These are phyloP conservation scores for Lepidium sativum DNA, from an alignment of 345 rosid species.

Conservation along the genomic window DNA sequence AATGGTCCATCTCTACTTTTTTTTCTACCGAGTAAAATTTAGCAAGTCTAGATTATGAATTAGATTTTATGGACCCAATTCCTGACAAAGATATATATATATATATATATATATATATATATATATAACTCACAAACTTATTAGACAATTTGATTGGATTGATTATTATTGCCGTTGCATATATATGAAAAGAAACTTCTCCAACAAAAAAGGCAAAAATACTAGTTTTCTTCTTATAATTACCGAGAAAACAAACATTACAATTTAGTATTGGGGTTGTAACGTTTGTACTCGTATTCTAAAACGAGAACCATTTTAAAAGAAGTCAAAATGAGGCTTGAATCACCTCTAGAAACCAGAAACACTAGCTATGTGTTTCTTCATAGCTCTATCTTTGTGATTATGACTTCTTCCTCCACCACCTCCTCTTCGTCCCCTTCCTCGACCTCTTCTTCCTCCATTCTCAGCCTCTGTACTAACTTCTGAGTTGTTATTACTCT, in stretches of 20 bases:
- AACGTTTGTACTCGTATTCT: background rate
- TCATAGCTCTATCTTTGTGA: conserved; percentile 67
- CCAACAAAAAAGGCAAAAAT: background rate
- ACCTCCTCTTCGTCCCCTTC: conserved; percentile 56
- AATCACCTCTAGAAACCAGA: conserved; percentile 36
- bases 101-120: no score
- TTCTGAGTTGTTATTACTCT: conserved; percentile 21
- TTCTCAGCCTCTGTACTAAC: conserved; percentile 27
- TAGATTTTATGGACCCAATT: no score
- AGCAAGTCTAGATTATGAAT: no score
- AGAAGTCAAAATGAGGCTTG: no score
- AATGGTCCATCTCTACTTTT: no score
- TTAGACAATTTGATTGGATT: no score
- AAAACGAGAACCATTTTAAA: no score
- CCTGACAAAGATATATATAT: no score
- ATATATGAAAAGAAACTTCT: background rate
- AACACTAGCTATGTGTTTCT: conserved; percentile 63
- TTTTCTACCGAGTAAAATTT: no score
- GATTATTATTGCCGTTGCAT: background rate
- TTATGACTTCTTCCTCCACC: conserved; percentile 48
- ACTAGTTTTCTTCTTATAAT: background rate
- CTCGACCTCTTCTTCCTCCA: conserved; percentile 44
- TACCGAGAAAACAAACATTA: conserved; percentile 4
- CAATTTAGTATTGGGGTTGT: background rate
- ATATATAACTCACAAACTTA: no score